Evolutionary conservation across 1,284 basidiomycete genomes (phyloP), one percentile per base, ranked within the genome.

Genomic region (Ustilago trichophora): DNA sequence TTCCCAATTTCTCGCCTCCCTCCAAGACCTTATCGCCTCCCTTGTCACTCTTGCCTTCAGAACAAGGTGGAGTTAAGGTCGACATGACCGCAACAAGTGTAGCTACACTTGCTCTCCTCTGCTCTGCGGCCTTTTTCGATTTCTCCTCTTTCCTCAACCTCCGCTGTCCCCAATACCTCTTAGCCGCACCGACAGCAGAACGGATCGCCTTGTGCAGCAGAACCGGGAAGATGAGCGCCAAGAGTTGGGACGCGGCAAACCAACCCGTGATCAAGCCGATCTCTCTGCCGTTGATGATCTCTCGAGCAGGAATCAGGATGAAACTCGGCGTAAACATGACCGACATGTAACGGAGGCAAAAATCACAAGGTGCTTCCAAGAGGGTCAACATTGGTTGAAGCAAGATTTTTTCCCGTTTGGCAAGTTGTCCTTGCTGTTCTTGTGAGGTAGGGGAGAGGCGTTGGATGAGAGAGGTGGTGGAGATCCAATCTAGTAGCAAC

Each of bases 241-340:
- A 10, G 10, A 77, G 18, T 43, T 77, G 76, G 2, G 59, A 60
- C 3, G 57, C 59, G 11, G 66, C 47, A 38, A 77, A 77, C 69
- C 70, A 77, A 10, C 55, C 76, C 1, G 66, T 64, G 33, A 77
- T 49, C 38, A 75, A 21, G 5, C 74, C 76, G 19, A 77, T 75
- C 51, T 77, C 76, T 16, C 36, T 56, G 4, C 63, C 72, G 6
- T 44, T 48, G 21, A 77, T 75, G 12, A 73, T 46, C 57, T 76
- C 76, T 8, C 74, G 33, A 16, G 72, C 72, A 0, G 76, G 76
- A 45, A 77, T 76, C 9, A 76, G 56, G 35, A 77, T 71, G 51
- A 77, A 77, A 24, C 56, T 53, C 15, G 73, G 68, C 10, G 73
- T 77, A 18, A 76, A 77, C 72, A 74, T 74, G 42, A 75, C 70